Evolutionary conservation across 345 rosid species (phyloP).

Genomic region (Camelina hispida): DNA sequence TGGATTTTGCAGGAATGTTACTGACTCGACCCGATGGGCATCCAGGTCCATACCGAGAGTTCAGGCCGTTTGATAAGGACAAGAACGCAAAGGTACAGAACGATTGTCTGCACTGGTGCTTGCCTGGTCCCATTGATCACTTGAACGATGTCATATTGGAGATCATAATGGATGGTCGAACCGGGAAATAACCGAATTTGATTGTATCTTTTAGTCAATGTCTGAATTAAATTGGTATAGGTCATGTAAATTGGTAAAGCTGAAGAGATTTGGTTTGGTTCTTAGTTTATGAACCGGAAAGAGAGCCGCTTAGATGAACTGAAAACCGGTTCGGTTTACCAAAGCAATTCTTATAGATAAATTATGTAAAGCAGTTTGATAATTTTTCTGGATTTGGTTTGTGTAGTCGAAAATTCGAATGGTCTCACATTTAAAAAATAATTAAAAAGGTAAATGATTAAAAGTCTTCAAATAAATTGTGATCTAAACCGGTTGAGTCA

Average conservation of each 20-base stretch:
- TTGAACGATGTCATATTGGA: slow-evolving; percentile 91
- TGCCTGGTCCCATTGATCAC: slow-evolving; percentile 92
- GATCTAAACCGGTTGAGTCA: background rate
- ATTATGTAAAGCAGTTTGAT: slow-evolving; percentile 2
- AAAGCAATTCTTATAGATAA: background rate
- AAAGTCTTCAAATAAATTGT: background rate
- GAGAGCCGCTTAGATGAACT: too few species aligned
- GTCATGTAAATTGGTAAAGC: slow-evolving; percentile 29
- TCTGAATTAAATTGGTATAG: slow-evolving; percentile 24
- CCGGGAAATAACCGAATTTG: slow-evolving; percentile 23
- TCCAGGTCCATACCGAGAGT: slow-evolving; percentile 84
- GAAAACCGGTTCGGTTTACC: slow-evolving; percentile 19
- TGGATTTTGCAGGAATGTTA: slow-evolving; percentile 73
- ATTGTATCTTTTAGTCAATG: slow-evolving; percentile 19
- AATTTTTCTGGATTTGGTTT: background rate
- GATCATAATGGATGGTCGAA: slow-evolving; percentile 54
- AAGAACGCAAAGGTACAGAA: slow-evolving; percentile 75
- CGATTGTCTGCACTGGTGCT: slow-evolving; percentile 98
- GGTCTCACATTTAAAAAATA: too few species aligned
- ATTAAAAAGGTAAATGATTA: too few species aligned
- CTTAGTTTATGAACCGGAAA: too few species aligned
- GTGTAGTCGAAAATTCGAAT: background rate
- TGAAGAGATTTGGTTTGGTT: slow-evolving; percentile 23
- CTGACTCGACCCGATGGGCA: slow-evolving; percentile 90
- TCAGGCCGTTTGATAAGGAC: slow-evolving; percentile 69